Conservation (phyloP, 2,329 filamentous ascomycete genomes). For the Ilyonectria robusta region DNA sequence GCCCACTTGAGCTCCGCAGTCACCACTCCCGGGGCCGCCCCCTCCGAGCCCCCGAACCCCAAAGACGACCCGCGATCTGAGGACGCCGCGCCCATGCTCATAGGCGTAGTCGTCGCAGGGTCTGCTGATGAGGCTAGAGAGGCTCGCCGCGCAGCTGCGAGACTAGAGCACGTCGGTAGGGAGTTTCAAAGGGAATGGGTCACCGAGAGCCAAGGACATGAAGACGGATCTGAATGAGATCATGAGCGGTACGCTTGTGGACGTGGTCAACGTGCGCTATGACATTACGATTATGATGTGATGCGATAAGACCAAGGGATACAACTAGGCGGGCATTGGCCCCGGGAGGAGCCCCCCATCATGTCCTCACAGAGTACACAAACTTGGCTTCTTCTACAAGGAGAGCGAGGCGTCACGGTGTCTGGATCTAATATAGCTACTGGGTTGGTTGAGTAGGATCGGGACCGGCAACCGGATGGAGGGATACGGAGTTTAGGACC, state of each 20-base stretch:
- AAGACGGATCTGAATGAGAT: conserved; percentile 47
- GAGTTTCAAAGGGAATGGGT: conserved; percentile 70
- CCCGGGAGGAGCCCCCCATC: conserved; percentile 1
- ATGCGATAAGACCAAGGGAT: conserved; percentile 34
- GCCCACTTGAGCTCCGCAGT: conserved; percentile 27
- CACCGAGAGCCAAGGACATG: conserved; percentile 46
- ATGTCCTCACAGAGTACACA: conserved; percentile 7
- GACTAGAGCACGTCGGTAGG: conserved; percentile 68
- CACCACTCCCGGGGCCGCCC: conserved; percentile 24
- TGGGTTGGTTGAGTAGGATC: background rate
- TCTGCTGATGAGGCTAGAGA: conserved; percentile 63
- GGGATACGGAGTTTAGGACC: conserved; percentile 26
- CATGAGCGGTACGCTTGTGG: background rate
- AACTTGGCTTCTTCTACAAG: conserved; percentile 4
- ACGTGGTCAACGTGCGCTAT: conserved; percentile 25
- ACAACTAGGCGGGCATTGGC: conserved; percentile 32
- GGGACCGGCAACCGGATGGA: conserved; percentile 4
- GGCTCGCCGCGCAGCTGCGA: conserved; percentile 66
- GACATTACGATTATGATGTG: conserved; percentile 44
- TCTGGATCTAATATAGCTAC: conserved; percentile 11
- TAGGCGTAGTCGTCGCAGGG: conserved; percentile 68
- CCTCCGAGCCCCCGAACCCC: conserved; percentile 28
- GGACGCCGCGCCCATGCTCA: conserved; percentile 65
- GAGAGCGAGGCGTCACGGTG: conserved; percentile 2
- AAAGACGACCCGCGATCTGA: conserved; percentile 44